These are phyloP conservation scores for Asterochloris sp. DNA, from an alignment of 139 green algal species.

Conservation along the genomic window DNA sequence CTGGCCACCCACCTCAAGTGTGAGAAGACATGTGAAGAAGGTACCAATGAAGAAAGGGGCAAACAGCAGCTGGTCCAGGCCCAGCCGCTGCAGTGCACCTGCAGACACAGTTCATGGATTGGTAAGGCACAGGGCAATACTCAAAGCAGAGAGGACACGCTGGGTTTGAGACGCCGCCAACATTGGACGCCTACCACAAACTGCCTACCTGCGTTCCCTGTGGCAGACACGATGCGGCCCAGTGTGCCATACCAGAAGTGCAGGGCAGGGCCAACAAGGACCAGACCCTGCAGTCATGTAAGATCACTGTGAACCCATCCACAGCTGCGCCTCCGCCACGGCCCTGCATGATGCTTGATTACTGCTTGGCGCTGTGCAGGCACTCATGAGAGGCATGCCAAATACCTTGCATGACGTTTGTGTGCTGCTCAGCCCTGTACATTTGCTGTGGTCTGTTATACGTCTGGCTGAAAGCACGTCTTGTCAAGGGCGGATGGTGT, in stretches of 20 bases:
- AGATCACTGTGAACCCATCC: no score
- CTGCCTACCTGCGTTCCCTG: constrained; percentile 35
- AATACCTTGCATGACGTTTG: no score
- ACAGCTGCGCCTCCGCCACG: no score
- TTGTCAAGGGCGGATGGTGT: no score
- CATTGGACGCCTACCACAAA: neutral
- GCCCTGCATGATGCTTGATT: no score
- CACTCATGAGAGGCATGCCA: no score
- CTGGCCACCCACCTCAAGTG: constrained; percentile 23
- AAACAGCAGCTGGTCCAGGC: constrained; percentile 86
- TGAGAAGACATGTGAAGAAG: constrained; percentile 68
- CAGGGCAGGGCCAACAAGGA: constrained; percentile 75
- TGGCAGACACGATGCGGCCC: constrained; percentile 51
- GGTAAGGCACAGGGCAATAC: neutral
- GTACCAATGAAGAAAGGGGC: constrained; percentile 82
- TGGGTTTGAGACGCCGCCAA: neutral
- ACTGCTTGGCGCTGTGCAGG: no score
- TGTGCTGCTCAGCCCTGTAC: no score
- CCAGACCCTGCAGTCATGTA: constrained; percentile 29
- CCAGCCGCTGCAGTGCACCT: constrained; percentile 48
- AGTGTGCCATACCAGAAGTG: constrained; percentile 82
- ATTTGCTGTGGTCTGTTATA: no score
- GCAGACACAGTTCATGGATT: neutral
- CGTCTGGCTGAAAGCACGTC: no score
- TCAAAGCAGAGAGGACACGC: neutral